These are phyloP conservation scores for Daldinia concentrica DNA, from an alignment of 495 filamentous ascomycete genomes.

Conservation along the genomic window DNA sequence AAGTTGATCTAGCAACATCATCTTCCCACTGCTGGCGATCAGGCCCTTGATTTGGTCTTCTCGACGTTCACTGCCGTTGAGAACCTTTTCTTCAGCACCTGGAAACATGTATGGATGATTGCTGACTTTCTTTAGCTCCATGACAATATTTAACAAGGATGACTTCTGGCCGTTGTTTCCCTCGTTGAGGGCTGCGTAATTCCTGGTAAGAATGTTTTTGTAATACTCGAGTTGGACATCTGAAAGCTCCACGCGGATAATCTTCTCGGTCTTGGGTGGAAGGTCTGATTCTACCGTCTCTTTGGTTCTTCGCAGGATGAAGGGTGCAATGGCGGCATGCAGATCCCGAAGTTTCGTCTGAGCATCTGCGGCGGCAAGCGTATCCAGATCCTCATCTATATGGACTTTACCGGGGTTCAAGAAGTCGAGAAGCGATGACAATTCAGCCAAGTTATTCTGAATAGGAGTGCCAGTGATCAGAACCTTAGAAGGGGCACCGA, in stretches of 20 bases:
- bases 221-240: constrained; percentile 98
- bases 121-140: constrained; percentile 99
- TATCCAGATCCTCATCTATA: constrained; percentile 89
- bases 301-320: constrained; percentile 96
- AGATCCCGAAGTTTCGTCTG: constrained; percentile 67
- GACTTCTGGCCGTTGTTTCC: constrained; percentile 89
- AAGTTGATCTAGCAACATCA: constrained; percentile 97
- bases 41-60: constrained; percentile 90
- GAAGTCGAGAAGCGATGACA: constrained; percentile 93
- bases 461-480: constrained; percentile 97
- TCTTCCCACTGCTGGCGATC: constrained; percentile 96
- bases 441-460: constrained; percentile 93
- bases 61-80: constrained; percentile 76
- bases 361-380: constrained; percentile 52
- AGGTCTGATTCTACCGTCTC: constrained; percentile 95
- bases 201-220: constrained; percentile 96
- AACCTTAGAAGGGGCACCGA: constrained; percentile 83
- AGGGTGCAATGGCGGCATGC: constrained; percentile 80
- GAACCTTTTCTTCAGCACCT: constrained; percentile 86
- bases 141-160: constrained; percentile 97
- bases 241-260: constrained; percentile 94
- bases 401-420: constrained; percentile 87
- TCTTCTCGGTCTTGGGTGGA: constrained; percentile 97
- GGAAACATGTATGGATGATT: constrained; percentile 99
- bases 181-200: constrained; percentile 93